phyloP scores from a whole-genome alignment of 495 filamentous ascomycete species.

The Trichoderma reesei region DNA sequence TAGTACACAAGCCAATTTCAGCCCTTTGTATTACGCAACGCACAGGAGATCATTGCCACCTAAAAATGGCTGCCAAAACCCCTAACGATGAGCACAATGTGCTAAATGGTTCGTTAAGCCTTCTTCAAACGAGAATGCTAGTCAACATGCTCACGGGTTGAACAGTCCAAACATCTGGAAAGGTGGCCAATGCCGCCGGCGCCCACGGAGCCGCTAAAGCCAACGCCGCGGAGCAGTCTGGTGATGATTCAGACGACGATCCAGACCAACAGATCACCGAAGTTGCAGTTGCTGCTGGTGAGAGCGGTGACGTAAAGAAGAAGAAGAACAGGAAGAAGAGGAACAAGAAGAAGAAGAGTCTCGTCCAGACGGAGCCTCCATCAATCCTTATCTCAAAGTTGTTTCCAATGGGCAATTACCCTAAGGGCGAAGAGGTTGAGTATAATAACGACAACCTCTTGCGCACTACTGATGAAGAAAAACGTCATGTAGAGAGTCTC shows the following conservation, averaged over 20 bases:
- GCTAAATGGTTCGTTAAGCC: not conserved
- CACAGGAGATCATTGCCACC: not conserved
- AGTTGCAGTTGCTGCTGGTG: slow-evolving; percentile 29
- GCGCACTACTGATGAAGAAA: slow-evolving; percentile 79
- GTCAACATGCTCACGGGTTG: not conserved
- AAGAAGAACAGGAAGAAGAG: slow-evolving; percentile 61
- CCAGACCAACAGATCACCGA: slow-evolving; percentile 30
- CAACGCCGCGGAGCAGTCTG: slow-evolving; percentile 50
- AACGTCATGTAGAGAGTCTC: slow-evolving; percentile 71
- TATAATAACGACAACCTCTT: slow-evolving; percentile 64
- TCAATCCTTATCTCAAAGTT: slow-evolving; percentile 64
- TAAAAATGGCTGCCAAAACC: not conserved
- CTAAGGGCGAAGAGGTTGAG: slow-evolving; percentile 71
- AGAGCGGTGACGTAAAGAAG: slow-evolving; percentile 51
- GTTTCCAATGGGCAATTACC: slow-evolving; percentile 64
- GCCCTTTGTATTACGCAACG: not conserved
- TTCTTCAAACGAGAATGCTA: not conserved
- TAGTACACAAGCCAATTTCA: not conserved
- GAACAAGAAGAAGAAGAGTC: slow-evolving; percentile 51
- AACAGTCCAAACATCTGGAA: not conserved
- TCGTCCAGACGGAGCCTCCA: slow-evolving; percentile 62
- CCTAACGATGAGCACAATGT: not conserved
- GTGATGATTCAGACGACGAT: slow-evolving; percentile 60
- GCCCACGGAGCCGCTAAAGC: slow-evolving; percentile 28
- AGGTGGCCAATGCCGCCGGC: not conserved